Conservation (phyloP, 1,284 basidiomycete genomes). For the Mycena sp. region DNA sequence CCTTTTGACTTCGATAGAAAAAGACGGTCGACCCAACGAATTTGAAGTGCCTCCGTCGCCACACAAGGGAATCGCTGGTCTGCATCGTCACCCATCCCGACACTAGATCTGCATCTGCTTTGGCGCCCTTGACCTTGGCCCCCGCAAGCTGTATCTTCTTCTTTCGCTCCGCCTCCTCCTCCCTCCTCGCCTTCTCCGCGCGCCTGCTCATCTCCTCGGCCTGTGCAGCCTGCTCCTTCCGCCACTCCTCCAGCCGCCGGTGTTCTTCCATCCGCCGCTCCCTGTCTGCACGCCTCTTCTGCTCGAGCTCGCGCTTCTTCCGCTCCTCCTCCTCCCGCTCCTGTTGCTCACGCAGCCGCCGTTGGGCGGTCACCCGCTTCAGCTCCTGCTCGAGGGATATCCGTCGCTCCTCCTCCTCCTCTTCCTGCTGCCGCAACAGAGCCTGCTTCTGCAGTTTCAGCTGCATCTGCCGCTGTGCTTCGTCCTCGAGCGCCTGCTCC, state of each 20-base stretch:
- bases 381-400: conserved; percentile 60
- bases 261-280: conserved; percentile 64
- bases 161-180: conserved; percentile 55
- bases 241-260: conserved; percentile 63
- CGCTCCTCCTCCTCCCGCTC: conserved; percentile 63
- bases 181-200: conserved; percentile 54
- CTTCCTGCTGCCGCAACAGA: conserved; percentile 52
- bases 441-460: conserved; percentile 58
- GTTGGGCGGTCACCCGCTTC: conserved; percentile 55
- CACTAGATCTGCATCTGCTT: conserved; percentile 47
- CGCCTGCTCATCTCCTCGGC: conserved; percentile 56
- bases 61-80: conserved; percentile 60
- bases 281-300: conserved; percentile 58
- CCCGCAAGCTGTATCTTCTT: conserved; percentile 55
- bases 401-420: conserved; percentile 59
- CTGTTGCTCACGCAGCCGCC: conserved; percentile 54
- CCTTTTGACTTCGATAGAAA: conserved; percentile 67
- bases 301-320: conserved; percentile 54
- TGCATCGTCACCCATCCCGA: conserved; percentile 77
- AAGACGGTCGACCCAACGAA: conserved; percentile 58
- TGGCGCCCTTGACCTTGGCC: conserved; percentile 52
- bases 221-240: conserved; percentile 58
- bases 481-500: conserved; percentile 53
- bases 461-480: conserved; percentile 58
- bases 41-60: conserved; percentile 75